These are phyloP conservation scores for Verbascum thapsus DNA, from an alignment of 257 asterid genomes.

Conservation along the genomic window DNA sequence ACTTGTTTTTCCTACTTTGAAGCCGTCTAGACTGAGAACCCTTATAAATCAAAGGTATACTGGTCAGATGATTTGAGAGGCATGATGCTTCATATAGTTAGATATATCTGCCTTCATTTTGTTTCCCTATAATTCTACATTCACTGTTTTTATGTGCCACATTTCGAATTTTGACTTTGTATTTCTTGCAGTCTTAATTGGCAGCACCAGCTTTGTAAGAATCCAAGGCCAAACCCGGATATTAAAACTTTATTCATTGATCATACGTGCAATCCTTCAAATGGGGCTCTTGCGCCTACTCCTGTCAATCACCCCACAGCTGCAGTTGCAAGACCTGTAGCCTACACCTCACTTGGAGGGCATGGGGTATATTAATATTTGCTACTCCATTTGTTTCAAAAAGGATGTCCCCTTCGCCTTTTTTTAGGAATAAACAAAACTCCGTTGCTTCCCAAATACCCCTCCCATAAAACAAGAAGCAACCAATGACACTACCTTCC, in stretches of 20 bases:
- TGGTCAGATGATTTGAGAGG: too few species aligned
- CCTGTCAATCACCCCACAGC: constrained; percentile 55
- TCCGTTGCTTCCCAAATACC: too few species aligned
- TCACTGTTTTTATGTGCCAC: constrained; percentile 11
- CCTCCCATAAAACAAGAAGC: too few species aligned
- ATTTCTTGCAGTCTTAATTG: constrained; percentile 74
- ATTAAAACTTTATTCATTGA: constrained; percentile 89
- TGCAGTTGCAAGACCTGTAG: constrained; percentile 76
- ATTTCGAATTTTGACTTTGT: neutral
- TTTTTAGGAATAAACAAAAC: too few species aligned
- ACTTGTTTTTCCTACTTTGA: constrained; percentile 84
- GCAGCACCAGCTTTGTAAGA: constrained; percentile 99
- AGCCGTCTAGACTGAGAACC: constrained; percentile 91
- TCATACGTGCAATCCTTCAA: constrained; percentile 71
- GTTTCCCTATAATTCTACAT: constrained; percentile 1
- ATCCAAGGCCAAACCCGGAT: constrained; percentile 95
- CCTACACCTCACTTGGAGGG: constrained; percentile 78
- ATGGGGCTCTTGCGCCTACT: constrained; percentile 51
- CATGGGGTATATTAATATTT: constrained; percentile 64
- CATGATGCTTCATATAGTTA: neutral
- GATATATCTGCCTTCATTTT: too few species aligned
- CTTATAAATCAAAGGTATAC: constrained; percentile 94
- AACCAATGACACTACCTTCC: too few species aligned
- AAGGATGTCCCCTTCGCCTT: too few species aligned
- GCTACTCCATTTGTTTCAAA: too few species aligned